Evolutionary conservation across 2,329 filamentous ascomycete species (phyloP), one percentile per base, ranked within the genome.

Genomic region (Trichoderma citrinoviride): DNA sequence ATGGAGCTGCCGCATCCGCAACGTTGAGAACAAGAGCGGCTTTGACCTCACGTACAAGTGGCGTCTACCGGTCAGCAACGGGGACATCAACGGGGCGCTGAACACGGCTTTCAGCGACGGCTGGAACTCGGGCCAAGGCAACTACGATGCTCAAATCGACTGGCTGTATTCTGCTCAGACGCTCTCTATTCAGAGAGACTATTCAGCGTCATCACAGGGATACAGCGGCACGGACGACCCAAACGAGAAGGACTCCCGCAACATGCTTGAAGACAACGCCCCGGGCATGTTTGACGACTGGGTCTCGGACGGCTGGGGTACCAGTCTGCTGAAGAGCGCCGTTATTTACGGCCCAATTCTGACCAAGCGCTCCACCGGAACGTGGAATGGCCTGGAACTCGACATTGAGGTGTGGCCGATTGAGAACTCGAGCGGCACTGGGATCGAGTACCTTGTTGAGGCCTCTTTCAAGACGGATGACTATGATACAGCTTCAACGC

Each of bases 331-430:
- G 23, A 40, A 53, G 37, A 53, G n/a, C 8, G 47, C 47, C 2
- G 58, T 61, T 14, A 53, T 61, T 7, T 61, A 61, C 7, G 47
- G 58, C 3, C 58, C 58, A 3, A 8, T 61, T 37, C 47, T 61
- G 10, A 61, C 58, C 25, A 61, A 61, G 58, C 58, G 58, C 47
- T 61, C 58, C 14, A 25, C 46, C 3, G 58, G 58, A 29, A 53
- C 37, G 7, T 61, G 58, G 58, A 33, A 44, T 3, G 58, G 58
- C 2, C 37, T 44, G 12, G 47, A 61, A 7, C 47, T 61, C 3
- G 58, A 61, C n/a, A 61, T 61, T 7, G 58, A 61, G 19, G 47
- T 53, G n/a, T 61, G 58, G 58, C 58, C 58, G 6, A 61, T 61
- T 2, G 47, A 61, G 19, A 61, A 44, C 7, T 43, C 58, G 0